phyloP scores from a whole-genome alignment of 1,139 yeast genomes.

The Saccharomyces hybrid region DNA sequence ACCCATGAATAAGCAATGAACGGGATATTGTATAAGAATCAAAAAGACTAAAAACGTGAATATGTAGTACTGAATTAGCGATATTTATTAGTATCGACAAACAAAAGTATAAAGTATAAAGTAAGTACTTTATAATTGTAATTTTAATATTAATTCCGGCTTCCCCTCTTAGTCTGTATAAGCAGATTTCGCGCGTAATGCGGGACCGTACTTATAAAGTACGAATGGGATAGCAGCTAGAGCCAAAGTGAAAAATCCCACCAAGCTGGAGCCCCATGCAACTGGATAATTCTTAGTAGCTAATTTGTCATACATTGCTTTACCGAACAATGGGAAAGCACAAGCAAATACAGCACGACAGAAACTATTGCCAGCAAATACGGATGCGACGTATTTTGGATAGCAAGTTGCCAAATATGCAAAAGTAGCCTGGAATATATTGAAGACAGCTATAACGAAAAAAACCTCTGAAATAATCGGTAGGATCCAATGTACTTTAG shows the following conservation, averaged over 20 bases:
- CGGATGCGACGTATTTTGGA: conserved; percentile 46
- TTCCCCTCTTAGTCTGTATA: not conserved
- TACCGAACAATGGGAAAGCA: conserved; percentile 56
- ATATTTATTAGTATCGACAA: not conserved
- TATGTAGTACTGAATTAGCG: not conserved
- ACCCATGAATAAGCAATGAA: not conserved
- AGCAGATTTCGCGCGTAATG: conserved; percentile 28
- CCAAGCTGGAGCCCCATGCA: conserved; percentile 48
- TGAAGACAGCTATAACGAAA: conserved; percentile 37
- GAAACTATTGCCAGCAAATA: conserved; percentile 50
- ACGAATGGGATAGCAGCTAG: conserved; percentile 44
- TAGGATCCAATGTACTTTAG: conserved; percentile 40
- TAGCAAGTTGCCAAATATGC: conserved; percentile 33
- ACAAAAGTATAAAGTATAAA: not conserved
- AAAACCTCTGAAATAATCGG: conserved; percentile 40
- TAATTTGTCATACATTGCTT: conserved; percentile 42
- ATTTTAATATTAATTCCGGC: not conserved
- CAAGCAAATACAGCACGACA: conserved; percentile 40
- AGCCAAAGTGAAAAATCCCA: conserved; percentile 39
- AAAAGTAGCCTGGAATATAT: conserved; percentile 37
- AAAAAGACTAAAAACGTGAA: not conserved
- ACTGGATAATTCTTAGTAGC: conserved; percentile 44
- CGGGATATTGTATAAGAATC: not conserved
- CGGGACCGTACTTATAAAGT: conserved; percentile 46
- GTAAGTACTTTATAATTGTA: not conserved